Conservation (phyloP, 1,284 basidiomycete species). For the Ceratobasidium sp. region DNA sequence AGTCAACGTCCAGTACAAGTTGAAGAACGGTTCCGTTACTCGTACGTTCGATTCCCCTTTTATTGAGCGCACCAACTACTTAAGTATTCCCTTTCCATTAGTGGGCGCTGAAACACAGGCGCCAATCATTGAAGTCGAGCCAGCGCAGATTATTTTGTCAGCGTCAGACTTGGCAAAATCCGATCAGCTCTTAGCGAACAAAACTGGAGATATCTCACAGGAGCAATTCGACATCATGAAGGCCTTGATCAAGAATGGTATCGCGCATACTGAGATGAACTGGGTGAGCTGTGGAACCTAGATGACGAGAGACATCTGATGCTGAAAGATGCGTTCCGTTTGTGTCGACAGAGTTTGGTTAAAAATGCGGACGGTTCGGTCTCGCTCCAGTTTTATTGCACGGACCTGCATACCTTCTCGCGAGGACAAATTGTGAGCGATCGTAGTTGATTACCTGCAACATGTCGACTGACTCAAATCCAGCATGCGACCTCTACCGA, state of each 20-base stretch:
- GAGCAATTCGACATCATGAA: conserved; percentile 40
- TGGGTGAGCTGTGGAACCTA: conserved; percentile 13
- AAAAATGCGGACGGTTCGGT: conserved; percentile 27
- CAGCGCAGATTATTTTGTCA: conserved; percentile 33
- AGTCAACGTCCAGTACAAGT: conserved; percentile 34
- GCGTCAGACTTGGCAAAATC: conserved; percentile 32
- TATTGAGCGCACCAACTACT: background rate
- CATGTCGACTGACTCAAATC: background rate
- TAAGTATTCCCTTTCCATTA: background rate
- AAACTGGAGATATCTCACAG: conserved; percentile 34
- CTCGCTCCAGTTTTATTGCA: conserved; percentile 30
- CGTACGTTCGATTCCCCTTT: background rate
- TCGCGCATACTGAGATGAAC: conserved; percentile 38
- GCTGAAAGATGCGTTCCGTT: too few species aligned
- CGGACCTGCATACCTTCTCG: conserved; percentile 38
- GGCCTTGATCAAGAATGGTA: conserved; percentile 16
- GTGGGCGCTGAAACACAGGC: conserved; percentile 38
- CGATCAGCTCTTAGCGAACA: conserved; percentile 24
- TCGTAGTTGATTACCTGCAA: background rate
- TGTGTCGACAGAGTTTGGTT: conserved; percentile 13
- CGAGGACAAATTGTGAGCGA: conserved; percentile 28
- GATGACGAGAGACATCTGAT: too few species aligned
- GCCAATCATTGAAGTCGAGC: conserved; percentile 40
- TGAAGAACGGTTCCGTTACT: conserved; percentile 19
- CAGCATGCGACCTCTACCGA: conserved; percentile 39